Evolutionary conservation across 495 filamentous ascomycete genomes (phyloP), one percentile per base, ranked within the genome.

Genomic region (Penicillium waksmanii): DNA sequence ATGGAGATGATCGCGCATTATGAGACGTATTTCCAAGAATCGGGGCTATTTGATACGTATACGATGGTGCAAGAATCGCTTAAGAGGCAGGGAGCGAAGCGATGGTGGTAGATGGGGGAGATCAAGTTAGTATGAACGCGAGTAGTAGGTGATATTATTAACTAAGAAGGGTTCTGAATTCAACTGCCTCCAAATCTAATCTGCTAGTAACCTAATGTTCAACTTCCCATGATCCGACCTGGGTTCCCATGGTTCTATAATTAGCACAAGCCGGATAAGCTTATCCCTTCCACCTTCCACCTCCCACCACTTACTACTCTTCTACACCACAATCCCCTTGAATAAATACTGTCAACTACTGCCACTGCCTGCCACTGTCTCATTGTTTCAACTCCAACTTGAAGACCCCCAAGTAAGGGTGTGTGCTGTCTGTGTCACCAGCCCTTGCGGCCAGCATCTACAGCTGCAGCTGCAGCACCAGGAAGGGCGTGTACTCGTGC

Each of bases 1-100:
- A 13, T 53, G 33, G 56, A 58, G 36, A 58, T 58, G 47, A 58
- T 58, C 17, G 56, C 49, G 2, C 48, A 58, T 23, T 58, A 58
- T 58, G 56, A 58, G 42, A 44, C 31, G 9, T 58, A 58, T 36
- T 58, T 23, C 27, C 56, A 58, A 47, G 56, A 58, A 25, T 52
- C 56, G 1, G 56, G 56, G 3, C 33, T 58, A 31, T 58, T 58
- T 35, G 48, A 58, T 53, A 33, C 47, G 2, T 58, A 53, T 44
- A 18, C 34, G 6, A 53, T 40, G 51, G 51, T 50, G 0, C 33
- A 53, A 31, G 51, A 27, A 31, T 17, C 34, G 9, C 38, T 53
- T 33, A 53, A 53, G 34, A 53, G 51, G 10, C 51, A 21, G 27
- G 47, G 47, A 12, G 47, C 33, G 51, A 53, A 53, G 19, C 15